Conservation (phyloP, 768 basidiomycete species). For the Tylopilus sp. region DNA sequence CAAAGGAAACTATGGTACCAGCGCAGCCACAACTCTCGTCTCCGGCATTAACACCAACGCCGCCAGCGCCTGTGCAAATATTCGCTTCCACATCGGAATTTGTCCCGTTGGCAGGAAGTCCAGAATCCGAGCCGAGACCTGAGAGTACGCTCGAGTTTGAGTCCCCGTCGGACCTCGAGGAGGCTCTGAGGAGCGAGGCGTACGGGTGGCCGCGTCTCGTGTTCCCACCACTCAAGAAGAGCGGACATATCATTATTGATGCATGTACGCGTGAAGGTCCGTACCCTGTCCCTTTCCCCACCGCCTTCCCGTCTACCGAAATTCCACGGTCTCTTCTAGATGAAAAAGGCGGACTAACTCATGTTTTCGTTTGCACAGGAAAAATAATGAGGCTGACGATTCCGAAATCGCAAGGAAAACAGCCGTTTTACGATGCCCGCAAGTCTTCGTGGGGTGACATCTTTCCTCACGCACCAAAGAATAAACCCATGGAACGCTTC, state of each 20-base stretch:
- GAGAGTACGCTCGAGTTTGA: slow-evolving; percentile 5
- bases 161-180: slow-evolving; percentile 41
- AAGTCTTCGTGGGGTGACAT: slow-evolving; percentile 94
- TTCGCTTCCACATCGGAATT: slow-evolving; percentile 8
- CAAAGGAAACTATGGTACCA: slow-evolving; percentile 9
- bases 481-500: slow-evolving; percentile 62
- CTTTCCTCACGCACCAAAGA: slow-evolving; percentile 89
- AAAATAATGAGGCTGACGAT: slow-evolving; percentile 90
- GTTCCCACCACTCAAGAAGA: slow-evolving; percentile 87
- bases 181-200: slow-evolving; percentile 65
- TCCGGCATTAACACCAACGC: slow-evolving; percentile 10
- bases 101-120: not conserved
- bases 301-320: slow-evolving; percentile 1
- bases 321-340: not conserved
- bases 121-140: slow-evolving; percentile 1
- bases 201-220: slow-evolving; percentile 89
- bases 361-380: slow-evolving; percentile 42
- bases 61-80: slow-evolving; percentile 9
- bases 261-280: slow-evolving; percentile 80
- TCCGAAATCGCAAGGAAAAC: slow-evolving; percentile 93
- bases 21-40: slow-evolving; percentile 13
- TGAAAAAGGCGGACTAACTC: slow-evolving; percentile 2
- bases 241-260: slow-evolving; percentile 90
- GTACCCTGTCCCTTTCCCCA: slow-evolving; percentile 7
- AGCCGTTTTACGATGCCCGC: slow-evolving; percentile 90